phyloP scores from a whole-genome alignment of 768 basidiomycete genomes.

The Leccinum boreale region DNA sequence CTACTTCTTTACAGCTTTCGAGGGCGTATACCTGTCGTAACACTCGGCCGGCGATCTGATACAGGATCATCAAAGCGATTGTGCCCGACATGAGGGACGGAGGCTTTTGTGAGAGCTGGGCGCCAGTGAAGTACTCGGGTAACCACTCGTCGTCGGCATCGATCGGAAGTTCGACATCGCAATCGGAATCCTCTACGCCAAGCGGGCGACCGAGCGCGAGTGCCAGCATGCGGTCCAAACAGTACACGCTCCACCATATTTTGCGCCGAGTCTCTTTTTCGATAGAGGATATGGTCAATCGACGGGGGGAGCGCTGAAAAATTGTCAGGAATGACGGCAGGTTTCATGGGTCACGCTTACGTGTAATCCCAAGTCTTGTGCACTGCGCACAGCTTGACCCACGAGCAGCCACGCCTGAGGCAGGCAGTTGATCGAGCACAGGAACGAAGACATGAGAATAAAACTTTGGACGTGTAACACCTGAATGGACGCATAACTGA shows the following conservation, averaged over 20 bases:
- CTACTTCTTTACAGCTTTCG: slow-evolving; percentile 68
- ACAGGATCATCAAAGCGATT: slow-evolving; percentile 70
- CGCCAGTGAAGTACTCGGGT: slow-evolving; percentile 68
- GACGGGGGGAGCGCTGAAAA: slow-evolving; percentile 73
- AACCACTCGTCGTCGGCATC: slow-evolving; percentile 81
- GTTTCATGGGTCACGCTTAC: slow-evolving; percentile 45
- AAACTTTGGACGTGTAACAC: slow-evolving; percentile 88
- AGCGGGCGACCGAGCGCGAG: slow-evolving; percentile 86
- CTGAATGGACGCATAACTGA: slow-evolving; percentile 84
- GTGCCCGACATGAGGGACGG: slow-evolving; percentile 81
- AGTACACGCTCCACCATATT: slow-evolving; percentile 94
- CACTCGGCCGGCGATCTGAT: slow-evolving; percentile 81
- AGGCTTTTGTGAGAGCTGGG: slow-evolving; percentile 49
- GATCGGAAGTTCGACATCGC: slow-evolving; percentile 83
- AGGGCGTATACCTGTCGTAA: slow-evolving; percentile 80
- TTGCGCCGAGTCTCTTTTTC: slow-evolving; percentile 89
- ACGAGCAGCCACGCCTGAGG: slow-evolving; percentile 93
- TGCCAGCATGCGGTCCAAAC: slow-evolving; percentile 88
- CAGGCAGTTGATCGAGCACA: slow-evolving; percentile 90
- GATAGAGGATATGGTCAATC: slow-evolving; percentile 62
- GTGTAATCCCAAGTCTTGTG: slow-evolving; percentile 89
- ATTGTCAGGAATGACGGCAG: slow-evolving; percentile 15
- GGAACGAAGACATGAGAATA: slow-evolving; percentile 83
- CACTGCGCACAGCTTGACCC: slow-evolving; percentile 85
- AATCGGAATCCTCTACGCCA: slow-evolving; percentile 86